These are phyloP conservation scores for Gloeopeniophorella convolvens DNA, from an alignment of 768 basidiomycete genomes.

Conservation along the genomic window DNA sequence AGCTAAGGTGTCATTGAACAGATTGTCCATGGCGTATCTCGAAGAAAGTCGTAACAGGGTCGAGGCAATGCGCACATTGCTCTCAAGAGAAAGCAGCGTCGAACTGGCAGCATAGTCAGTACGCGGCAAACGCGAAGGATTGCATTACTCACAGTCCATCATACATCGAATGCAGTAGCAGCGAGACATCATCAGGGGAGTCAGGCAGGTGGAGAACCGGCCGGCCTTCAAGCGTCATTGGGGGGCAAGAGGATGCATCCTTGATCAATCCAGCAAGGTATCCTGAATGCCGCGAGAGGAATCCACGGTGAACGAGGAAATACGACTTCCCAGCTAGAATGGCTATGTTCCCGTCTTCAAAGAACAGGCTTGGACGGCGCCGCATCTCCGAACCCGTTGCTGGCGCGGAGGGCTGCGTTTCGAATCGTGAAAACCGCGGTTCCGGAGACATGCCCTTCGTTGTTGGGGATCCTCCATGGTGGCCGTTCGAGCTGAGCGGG, in stretches of 20 bases:
- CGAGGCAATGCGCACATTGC: slow-evolving; percentile 46
- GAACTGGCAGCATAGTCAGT: slow-evolving; percentile 11
- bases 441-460: slow-evolving; percentile 1
- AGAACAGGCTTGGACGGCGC: slow-evolving; percentile 50
- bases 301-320: slow-evolving; percentile 63
- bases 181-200: slow-evolving; percentile 46
- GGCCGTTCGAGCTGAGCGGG: slow-evolving; percentile 20
- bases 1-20: slow-evolving; percentile 52
- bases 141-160: slow-evolving; percentile 55
- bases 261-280: slow-evolving; percentile 40
- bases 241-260: slow-evolving; percentile 19
- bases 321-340: slow-evolving; percentile 50
- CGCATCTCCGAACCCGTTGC: slow-evolving; percentile 19
- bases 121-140: not conserved
- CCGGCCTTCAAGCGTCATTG: slow-evolving; percentile 45
- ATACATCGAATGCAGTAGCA: slow-evolving; percentile 59
- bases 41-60: slow-evolving; percentile 57
- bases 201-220: slow-evolving; percentile 52
- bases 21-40: slow-evolving; percentile 52
- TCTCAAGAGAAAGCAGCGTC: slow-evolving; percentile 33
- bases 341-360: slow-evolving; percentile 65
- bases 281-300: slow-evolving; percentile 57
- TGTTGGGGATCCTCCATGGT: slow-evolving; percentile 4
- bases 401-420: not conserved
- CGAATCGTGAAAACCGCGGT: not conserved